A percentile compares a stretch with the other conserved stretches of the same genome.
Evolutionary conservation across 495 filamentous ascomycete genomes (phyloP).

Genomic region (Pyrenopolyporus hunteri): DNA sequence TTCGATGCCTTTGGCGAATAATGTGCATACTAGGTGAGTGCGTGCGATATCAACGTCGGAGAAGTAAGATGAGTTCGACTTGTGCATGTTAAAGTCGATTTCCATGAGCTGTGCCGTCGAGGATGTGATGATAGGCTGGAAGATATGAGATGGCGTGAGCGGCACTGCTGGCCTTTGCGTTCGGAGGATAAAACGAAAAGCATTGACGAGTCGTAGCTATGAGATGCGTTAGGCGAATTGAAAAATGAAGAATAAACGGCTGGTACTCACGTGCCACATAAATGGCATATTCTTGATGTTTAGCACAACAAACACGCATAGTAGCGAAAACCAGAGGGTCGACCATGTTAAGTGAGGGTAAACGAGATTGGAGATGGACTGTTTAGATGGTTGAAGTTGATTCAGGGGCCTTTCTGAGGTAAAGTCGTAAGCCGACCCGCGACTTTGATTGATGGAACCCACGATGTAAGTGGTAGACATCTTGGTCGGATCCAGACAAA

Average conservation of each 20-base stretch:
- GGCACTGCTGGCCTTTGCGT: conserved; percentile 39
- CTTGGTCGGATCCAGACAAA: conserved; percentile 8
- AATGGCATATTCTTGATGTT: conserved; percentile 38
- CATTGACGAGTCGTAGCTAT: conserved; percentile 40
- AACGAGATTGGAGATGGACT: conserved; percentile 20
- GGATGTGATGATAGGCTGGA: conserved; percentile 44
- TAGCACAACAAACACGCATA: conserved; percentile 30
- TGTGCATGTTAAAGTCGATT: conserved; percentile 48
- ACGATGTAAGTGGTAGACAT: conserved; percentile 39
- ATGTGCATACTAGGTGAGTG: conserved; percentile 63
- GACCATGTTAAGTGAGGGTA: conserved; percentile 37
- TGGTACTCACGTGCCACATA: conserved; percentile 36
- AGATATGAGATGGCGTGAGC: conserved; percentile 34
- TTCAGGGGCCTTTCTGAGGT: conserved; percentile 12
- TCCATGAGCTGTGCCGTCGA: conserved; percentile 45
- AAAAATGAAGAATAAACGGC: background rate
- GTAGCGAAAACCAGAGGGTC: conserved; percentile 32
- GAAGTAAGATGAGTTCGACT: conserved; percentile 79
- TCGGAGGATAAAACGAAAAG: conserved; percentile 40
- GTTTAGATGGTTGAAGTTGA: conserved; percentile 13
- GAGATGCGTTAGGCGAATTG: background rate
- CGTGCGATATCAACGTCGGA: conserved; percentile 73
- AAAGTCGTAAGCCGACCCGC: conserved; percentile 23
- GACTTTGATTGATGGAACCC: conserved; percentile 34
- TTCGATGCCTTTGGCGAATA: conserved; percentile 64